Percentiles rank a stretch among this genome's conserved stretches.
Conservation (phyloP, 768 basidiomycete species). For the Heimioporus sp. region DNA sequence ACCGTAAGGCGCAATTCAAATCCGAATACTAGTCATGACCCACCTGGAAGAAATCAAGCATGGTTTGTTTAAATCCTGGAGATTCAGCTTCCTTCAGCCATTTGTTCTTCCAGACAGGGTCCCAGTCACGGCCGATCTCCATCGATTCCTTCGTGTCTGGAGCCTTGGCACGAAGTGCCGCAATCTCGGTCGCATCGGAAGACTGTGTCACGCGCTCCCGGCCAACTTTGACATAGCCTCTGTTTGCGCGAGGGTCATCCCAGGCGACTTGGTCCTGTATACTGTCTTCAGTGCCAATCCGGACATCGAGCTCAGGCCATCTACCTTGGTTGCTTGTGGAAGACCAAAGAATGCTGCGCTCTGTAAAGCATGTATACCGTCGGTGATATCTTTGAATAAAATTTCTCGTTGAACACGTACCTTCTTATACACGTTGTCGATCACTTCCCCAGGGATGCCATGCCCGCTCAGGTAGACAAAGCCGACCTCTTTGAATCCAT, state of each 20-base stretch:
- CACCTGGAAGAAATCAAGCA: slow-evolving; percentile 75
- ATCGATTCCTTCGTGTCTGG: slow-evolving; percentile 85
- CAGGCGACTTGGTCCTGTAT: slow-evolving; percentile 62
- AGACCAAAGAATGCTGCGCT: slow-evolving; percentile 75
- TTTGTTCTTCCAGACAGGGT: slow-evolving; percentile 70
- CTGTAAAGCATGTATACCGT: slow-evolving; percentile 35
- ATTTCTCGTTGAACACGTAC: slow-evolving; percentile 34
- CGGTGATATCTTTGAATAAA: not conserved
- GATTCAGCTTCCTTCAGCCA: slow-evolving; percentile 69
- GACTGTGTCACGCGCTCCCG: slow-evolving; percentile 82
- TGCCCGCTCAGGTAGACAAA: slow-evolving; percentile 79
- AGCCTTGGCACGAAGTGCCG: slow-evolving; percentile 64
- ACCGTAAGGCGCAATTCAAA: slow-evolving; percentile 2
- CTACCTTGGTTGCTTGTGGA: slow-evolving; percentile 59
- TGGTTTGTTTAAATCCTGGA: slow-evolving; percentile 67
- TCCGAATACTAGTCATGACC: slow-evolving; percentile 9
- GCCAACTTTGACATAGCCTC: slow-evolving; percentile 80
- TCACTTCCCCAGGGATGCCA: slow-evolving; percentile 57
- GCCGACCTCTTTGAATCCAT: slow-evolving; percentile 76
- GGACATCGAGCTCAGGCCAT: not conserved
- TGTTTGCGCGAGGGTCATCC: slow-evolving; percentile 83
- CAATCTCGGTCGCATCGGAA: slow-evolving; percentile 68
- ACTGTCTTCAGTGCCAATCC: not conserved
- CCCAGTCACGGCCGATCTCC: slow-evolving; percentile 89
- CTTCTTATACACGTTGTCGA: slow-evolving; percentile 64